A percentile compares a stretch with the other conserved stretches of the same genome.
Conservation (phyloP, 73 alveolate genomes). For the Blepharisma stoltei region DNA sequence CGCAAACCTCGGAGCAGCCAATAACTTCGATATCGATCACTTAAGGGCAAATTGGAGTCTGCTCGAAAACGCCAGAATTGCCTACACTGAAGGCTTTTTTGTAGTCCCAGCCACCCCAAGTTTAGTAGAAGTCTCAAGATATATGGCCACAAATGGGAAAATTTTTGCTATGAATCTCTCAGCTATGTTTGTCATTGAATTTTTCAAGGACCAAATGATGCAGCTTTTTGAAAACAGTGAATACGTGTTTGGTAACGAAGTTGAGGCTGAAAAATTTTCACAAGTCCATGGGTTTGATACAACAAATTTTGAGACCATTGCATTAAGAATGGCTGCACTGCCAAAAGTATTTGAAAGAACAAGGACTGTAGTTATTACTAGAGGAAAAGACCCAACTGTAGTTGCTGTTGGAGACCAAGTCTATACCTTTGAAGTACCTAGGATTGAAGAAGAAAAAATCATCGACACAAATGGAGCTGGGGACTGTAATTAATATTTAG, state of each 20-base stretch:
- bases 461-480: constrained; percentile 97
- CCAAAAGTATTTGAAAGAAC: constrained; percentile 46
- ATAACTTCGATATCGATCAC: constrained; percentile 46
- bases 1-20: constrained; percentile 74
- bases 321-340: constrained; percentile 44
- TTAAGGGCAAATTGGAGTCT: constrained; percentile 36
- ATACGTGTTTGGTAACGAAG: constrained; percentile 80
- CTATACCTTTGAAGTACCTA: constrained; percentile 38
- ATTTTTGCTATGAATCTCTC: constrained; percentile 53
- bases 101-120: constrained; percentile 52
- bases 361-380: constrained; percentile 63
- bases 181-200: constrained; percentile 62
- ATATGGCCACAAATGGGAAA: constrained; percentile 45
- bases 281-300: constrained; percentile 55
- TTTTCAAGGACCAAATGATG: constrained; percentile 46
- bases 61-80: constrained; percentile 44
- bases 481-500: constrained; percentile 40
- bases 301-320: constrained; percentile 38
- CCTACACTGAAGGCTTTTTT: constrained; percentile 60
- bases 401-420: constrained; percentile 47
- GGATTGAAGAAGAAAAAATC: constrained; percentile 57
- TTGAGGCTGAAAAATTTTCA: constrained; percentile 65
- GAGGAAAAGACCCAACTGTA: constrained; percentile 72
- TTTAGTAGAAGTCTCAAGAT: constrained; percentile 33
- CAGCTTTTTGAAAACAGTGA: constrained; percentile 52